Evolutionary conservation across 805 yeast species (phyloP), one percentile per base, ranked within the genome.

Genomic region (Starmerella tilneyi): DNA sequence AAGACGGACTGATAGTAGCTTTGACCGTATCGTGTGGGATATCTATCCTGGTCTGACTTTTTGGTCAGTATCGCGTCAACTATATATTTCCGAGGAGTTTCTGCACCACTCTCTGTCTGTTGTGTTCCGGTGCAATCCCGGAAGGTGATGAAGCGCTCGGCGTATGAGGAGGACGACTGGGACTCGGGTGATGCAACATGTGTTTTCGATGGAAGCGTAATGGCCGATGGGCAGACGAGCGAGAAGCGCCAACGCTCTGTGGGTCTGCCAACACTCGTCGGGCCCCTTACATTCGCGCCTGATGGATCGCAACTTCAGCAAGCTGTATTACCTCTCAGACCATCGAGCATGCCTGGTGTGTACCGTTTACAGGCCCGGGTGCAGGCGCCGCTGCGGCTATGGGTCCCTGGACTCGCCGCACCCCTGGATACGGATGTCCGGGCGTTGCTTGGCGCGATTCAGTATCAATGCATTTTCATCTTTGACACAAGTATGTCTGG

Each of bases 341-440:
- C 43, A 17, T 50, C 53, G 9, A 17, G 15, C 21, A 22, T 49
- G 41, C 58, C 59, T 8, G 59, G 59, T n/a, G 50, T 56, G 9
- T 47, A 50, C 33, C 45, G 57, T 9, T 39, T 56, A 24, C 34
- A 46, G 17, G 47, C 55, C 9, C 37, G 48, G 8, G 46, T 44
- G 13, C 17, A 35, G n/a, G 30, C 43, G 7, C 42, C 43, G 8
- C 44, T 54, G 17, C 45, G 52, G 23, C 45, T 52, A 26, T 50
- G 50, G 49, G 11, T 43, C 11, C 46, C 50, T 31, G 38, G 43
- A 24, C n/a, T 5, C 37, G 7, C 23, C 11, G 33, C 15, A 35
- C 41, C 22, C 17, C 24, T 52, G n/a, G 45, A 45, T 5, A 22
- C 48, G 13, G 39, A 35, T 28, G 35, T 51, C 19, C 26, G 42